These are phyloP conservation scores for Colletotrichum tropicicola DNA, from an alignment of 2,329 filamentous ascomycete species.

Conservation along the genomic window DNA sequence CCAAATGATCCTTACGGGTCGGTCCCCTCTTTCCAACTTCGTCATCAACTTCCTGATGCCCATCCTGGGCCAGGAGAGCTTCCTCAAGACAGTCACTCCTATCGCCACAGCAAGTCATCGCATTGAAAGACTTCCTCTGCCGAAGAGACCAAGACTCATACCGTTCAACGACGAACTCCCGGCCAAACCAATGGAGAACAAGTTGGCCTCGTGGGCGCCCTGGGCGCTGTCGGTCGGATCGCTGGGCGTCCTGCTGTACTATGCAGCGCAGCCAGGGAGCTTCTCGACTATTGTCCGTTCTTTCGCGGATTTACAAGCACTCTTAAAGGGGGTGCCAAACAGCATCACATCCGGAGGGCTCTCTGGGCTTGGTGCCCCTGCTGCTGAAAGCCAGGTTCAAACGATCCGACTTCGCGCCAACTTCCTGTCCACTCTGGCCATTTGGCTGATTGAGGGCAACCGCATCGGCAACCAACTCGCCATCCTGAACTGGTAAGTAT, in stretches of 20 bases:
- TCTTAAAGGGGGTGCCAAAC: neutral
- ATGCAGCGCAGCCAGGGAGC: neutral
- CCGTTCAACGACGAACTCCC: constrained; percentile 17
- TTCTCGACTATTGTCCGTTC: neutral
- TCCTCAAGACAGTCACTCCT: neutral
- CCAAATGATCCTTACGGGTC: constrained; percentile 5
- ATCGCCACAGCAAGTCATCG: constrained; percentile 7
- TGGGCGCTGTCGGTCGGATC: neutral
- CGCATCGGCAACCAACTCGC: neutral
- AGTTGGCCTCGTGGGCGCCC: neutral
- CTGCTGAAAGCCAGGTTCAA: neutral
- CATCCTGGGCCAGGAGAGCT: neutral
- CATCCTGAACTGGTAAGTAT: neutral
- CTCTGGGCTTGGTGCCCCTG: neutral
- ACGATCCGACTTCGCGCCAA: constrained; percentile 2
- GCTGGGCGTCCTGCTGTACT: neutral
- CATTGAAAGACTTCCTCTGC: neutral
- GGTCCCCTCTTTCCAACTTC: constrained; percentile 1
- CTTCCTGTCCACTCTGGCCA: neutral
- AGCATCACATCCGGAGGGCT: neutral
- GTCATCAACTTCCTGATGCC: neutral
- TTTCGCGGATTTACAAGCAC: neutral
- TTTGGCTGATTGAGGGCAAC: constrained; percentile 2
- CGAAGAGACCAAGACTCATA: neutral
- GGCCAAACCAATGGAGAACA: neutral